phyloP scores from a whole-genome alignment of 768 basidiomycete genomes.

The Naganishia randhawae region DNA sequence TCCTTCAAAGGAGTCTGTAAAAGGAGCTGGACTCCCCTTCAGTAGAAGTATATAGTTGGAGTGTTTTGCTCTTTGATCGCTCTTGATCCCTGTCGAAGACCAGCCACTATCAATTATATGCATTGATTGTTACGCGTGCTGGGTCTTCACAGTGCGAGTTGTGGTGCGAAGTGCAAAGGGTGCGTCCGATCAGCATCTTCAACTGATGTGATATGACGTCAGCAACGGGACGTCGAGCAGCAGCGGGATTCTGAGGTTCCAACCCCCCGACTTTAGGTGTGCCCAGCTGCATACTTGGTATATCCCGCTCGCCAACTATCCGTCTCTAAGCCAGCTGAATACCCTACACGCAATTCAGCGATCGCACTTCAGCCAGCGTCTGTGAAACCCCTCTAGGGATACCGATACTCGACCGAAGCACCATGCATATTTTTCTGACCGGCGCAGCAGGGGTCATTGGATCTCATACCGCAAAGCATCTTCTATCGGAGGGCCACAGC shows the following conservation, averaged over 20 bases:
- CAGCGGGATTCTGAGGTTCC: too few species aligned
- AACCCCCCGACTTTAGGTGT: too few species aligned
- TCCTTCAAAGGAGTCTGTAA: not conserved
- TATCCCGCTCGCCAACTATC: too few species aligned
- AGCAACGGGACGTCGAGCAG: too few species aligned
- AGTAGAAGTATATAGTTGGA: not conserved
- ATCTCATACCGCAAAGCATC: not conserved
- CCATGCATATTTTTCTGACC: slow-evolving; percentile 10
- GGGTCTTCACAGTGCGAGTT: too few species aligned
- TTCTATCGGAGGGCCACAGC: slow-evolving; percentile 29
- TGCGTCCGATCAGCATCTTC: too few species aligned
- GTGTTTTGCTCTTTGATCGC: not conserved
- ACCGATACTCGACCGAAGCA: not conserved
- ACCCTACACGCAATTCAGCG: not conserved
- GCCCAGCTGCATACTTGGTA: too few species aligned
- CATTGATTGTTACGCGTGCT: not conserved
- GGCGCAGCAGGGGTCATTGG: slow-evolving; percentile 4
- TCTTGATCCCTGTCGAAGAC: not conserved
- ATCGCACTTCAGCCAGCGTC: not conserved
- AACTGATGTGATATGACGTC: too few species aligned
- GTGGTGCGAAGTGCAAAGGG: too few species aligned
- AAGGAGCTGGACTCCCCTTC: not conserved
- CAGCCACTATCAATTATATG: not conserved
- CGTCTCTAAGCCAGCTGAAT: too few species aligned
- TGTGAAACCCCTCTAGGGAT: not conserved